phyloP scores from a whole-genome alignment of 2,329 filamentous ascomycete species.

The Aureobasidium lini region DNA sequence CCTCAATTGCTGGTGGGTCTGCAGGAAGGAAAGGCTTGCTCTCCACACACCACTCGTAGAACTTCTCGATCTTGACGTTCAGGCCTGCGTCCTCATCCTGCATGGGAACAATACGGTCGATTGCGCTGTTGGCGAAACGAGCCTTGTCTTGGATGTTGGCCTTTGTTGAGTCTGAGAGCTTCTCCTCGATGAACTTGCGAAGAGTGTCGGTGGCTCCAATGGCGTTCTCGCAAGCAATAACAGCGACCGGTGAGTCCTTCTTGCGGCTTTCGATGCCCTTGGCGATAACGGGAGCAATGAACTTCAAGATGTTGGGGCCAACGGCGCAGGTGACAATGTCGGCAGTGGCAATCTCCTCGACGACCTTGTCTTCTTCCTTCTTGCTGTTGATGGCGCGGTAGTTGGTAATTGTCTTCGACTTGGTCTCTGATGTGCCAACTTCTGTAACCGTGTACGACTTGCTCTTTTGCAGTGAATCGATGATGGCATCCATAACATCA shows the following conservation, averaged over 20 bases:
- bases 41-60: conserved; percentile 98
- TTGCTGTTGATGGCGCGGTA: conserved; percentile 97
- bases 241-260: conserved; percentile 61
- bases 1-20: conserved; percentile 67
- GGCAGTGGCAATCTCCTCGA: conserved; percentile 78
- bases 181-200: conserved; percentile 62
- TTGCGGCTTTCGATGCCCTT: conserved; percentile 80
- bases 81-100: conserved; percentile 74
- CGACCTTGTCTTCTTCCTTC: conserved; percentile 69
- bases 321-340: conserved; percentile 95
- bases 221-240: conserved; percentile 97
- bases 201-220: conserved; percentile 90
- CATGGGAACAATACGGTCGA: conserved; percentile 94
- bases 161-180: conserved; percentile 62
- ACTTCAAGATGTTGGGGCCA: conserved; percentile 90
- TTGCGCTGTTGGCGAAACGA: conserved; percentile 92
- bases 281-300: conserved; percentile 91
- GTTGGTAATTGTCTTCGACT: conserved; percentile 78
- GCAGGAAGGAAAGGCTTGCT: conserved; percentile 69
- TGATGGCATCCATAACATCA: conserved; percentile 80
- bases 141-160: conserved; percentile 65
- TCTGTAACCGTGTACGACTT: conserved; percentile 86
- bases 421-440: conserved; percentile 76
- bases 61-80: conserved; percentile 93
- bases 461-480: conserved; percentile 67